Percentiles rank a stretch among this genome's conserved stretches.
Conservation (phyloP, 2,329 filamentous ascomycete species). For the Penicillium hordei region DNA sequence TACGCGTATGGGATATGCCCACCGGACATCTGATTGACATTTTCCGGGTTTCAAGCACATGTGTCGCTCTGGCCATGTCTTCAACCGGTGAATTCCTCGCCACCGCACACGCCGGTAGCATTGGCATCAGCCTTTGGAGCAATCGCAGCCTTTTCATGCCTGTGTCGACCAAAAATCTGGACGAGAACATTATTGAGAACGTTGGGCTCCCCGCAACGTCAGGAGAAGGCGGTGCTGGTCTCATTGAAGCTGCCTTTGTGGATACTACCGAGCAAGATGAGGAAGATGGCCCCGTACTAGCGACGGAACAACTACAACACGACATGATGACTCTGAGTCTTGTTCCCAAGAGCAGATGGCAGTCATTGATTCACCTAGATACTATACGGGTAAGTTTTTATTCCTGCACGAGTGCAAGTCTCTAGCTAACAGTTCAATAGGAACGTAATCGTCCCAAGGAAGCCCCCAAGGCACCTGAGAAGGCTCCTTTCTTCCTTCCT, state of each 20-base stretch:
- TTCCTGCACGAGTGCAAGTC: not conserved
- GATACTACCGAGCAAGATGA: constrained; percentile 51
- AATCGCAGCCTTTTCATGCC: constrained; percentile 90
- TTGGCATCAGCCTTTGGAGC: constrained; percentile 94
- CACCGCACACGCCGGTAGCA: constrained; percentile 74
- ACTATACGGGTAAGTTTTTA: constrained; percentile 61
- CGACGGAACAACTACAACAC: constrained; percentile 73
- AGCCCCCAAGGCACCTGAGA: constrained; percentile 85
- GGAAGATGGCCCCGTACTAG: constrained; percentile 54
- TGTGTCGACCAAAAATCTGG: constrained; percentile 79
- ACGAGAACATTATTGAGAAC: constrained; percentile 68
- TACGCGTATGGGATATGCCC: constrained; percentile 91
- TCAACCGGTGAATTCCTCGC: constrained; percentile 91
- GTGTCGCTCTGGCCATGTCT: constrained; percentile 84
- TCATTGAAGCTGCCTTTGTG: constrained; percentile 75
- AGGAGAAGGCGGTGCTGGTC: constrained; percentile 73
- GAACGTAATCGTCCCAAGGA: constrained; percentile 93
- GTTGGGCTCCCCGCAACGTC: constrained; percentile 72
- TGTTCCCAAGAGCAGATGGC: constrained; percentile 88
- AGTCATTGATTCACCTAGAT: constrained; percentile 89
- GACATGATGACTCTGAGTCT: constrained; percentile 86
- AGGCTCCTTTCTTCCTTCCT: constrained; percentile 92
- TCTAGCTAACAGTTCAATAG: constrained; percentile 41
- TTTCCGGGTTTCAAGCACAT: constrained; percentile 74
- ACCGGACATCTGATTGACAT: constrained; percentile 95